Base-by-base conservation (phyloP, 1,139 yeast species). In the Taphrina pruni region DNA sequence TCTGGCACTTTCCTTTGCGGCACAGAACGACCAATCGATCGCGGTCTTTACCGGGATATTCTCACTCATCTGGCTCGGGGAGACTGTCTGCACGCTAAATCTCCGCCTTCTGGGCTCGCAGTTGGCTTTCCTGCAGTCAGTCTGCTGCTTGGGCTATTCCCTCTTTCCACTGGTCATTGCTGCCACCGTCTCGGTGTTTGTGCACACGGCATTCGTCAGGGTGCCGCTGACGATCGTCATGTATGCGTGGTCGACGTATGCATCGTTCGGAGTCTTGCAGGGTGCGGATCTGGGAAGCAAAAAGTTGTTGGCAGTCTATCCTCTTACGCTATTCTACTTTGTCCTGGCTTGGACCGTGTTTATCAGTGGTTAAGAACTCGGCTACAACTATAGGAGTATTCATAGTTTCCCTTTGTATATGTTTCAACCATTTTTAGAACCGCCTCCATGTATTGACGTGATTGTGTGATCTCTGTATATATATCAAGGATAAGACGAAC, bases 101-200 rank as follows among this genome's bases (percentile, higher is more conserved):
- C 87, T 89, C 73, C 93, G 90, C 77, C 81, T 90, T 57, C 81
- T 90, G 46, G 92, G 93, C 9, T 92, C 93, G 5, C 82, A 86
- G 54, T 86, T 88, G 46, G 62, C 67, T 20, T 58, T 88, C 74
- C 85, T 90, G 81, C 89, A 89, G 69, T 93, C 96, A 39, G 81
- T 90, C 69, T 87, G 92, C 75, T 90, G 93, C 38, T 84, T 90
- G 1, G 95, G 96, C 0, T 90, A 90, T 79, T 87, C 93, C 20
- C 79, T 89, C 77, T 90, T 90, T 78, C 97, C 97, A 1, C 81
- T 90, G 52, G 85, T 88, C 4, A 75, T 88, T 9, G 90, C 92
- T 0, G 87, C 89, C 6, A 69, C 87, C 5, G 72, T 87, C n/a
- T 84, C 68, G 8, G 69, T 65, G 6, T 81, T 88, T 69, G 79